Evolutionary conservation across 2,329 filamentous ascomycete genomes (phyloP), one percentile per base, ranked within the genome.

Genomic region (Sordariomycetes sp.): DNA sequence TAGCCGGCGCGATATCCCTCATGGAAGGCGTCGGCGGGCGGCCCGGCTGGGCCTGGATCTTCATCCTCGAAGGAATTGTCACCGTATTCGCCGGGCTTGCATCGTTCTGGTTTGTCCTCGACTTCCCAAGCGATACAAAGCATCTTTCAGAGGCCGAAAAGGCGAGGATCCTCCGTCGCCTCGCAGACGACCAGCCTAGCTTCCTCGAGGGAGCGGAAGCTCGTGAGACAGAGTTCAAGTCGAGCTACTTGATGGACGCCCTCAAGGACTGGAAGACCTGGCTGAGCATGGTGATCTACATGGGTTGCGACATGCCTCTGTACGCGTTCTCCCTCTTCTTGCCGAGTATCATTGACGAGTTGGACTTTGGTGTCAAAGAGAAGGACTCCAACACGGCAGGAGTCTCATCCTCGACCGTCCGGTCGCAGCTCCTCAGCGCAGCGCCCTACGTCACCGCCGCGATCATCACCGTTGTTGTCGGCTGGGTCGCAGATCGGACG

Each of bases 211-310:
- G 46, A 8, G 77, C 82, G 1, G 86, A 79, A 81, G 20, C 79
- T 78, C 64, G 83, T 86, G 25, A 51, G 61, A 89, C 93, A 66
- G 76, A 83, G 53, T 92, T 90, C 70, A 79, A 84, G 61, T 85
- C 84, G 76, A 71, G 73, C 1, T 90, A 89, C 67, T 79, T 92
- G 62, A 89, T 81, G 79, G 77, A 80, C 3, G 82, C 82, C n/a
- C 59, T 89, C 14, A 81, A 77, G 58, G 89, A 94, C 66, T 92
- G 87, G 84, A 93, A 93, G 74, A 93, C 86, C 50, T 77, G 74
- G 65, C 67, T 75, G 1, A 73, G 73, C 61, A 77, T 77, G 74
- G 66, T 64, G 25, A 75, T 77, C 58, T 77, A 76, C 65, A 76
- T 76, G 74, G 75, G 75, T 18, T 75, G 73, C 68, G 51, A 77